These are phyloP conservation scores for Colletotrichum lupini DNA, from an alignment of 2,329 filamentous ascomycete genomes.

Conservation along the genomic window DNA sequence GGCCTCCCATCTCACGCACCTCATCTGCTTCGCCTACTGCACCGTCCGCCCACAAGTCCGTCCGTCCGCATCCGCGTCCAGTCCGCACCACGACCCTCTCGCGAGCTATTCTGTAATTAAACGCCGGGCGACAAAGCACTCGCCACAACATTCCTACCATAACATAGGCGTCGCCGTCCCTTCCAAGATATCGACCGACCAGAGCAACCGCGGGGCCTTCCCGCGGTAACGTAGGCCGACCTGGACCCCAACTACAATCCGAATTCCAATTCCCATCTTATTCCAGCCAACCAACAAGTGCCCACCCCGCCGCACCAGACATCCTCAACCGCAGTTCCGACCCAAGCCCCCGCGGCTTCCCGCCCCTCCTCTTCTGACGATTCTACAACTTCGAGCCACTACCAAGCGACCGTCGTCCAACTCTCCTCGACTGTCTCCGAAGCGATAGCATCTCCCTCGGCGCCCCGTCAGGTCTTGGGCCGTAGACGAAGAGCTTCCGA, in stretches of 20 bases:
- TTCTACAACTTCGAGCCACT: constrained; percentile 35
- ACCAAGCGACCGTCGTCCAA: constrained; percentile 33
- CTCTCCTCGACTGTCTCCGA: constrained; percentile 45
- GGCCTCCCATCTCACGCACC: constrained; percentile 9
- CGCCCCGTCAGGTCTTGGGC: constrained; percentile 58
- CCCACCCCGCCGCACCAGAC: constrained; percentile 64
- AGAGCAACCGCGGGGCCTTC: constrained; percentile 47
- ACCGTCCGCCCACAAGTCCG: constrained; percentile 3
- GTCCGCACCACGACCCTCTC: neutral
- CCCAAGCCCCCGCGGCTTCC: constrained; percentile 49
- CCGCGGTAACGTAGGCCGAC: constrained; percentile 52
- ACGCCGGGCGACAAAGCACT: constrained; percentile 29
- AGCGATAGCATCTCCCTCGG: constrained; percentile 54
- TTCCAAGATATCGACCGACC: constrained; percentile 27
- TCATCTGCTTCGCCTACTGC: constrained; percentile 11
- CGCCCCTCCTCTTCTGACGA: constrained; percentile 36
- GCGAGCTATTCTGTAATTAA: constrained; percentile 28
- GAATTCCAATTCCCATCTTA: constrained; percentile 45
- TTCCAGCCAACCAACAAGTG: constrained; percentile 71
- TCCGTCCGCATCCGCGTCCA: constrained; percentile 11
- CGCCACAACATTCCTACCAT: constrained; percentile 30
- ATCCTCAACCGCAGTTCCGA: constrained; percentile 58
- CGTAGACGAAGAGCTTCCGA: constrained; percentile 63
- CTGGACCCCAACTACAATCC: constrained; percentile 51
- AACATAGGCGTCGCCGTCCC: constrained; percentile 6